Percentiles rank a stretch among this genome's conserved stretches.
Conservation (phyloP, 257 asterid species). For the Parsonsia alboflavescens region DNA sequence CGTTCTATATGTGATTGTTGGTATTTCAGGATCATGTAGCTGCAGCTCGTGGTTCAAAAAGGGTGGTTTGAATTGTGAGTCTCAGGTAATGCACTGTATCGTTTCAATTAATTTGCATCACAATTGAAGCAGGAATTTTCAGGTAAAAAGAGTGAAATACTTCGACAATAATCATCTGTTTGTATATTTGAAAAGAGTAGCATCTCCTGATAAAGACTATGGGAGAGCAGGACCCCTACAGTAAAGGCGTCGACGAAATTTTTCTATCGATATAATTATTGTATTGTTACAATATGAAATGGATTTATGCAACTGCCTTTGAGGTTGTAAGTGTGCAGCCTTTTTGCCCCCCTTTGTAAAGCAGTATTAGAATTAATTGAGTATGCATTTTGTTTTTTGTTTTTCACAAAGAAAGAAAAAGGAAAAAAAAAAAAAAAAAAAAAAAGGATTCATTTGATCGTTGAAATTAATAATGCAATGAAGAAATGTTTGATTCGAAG, state of each 20-base stretch:
- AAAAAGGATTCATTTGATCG: too few species aligned
- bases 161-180: background rate
- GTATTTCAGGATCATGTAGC: constrained; percentile 86
- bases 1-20: constrained; percentile 6
- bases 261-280: constrained; percentile 7
- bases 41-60: constrained; percentile 81
- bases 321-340: constrained; percentile 7
- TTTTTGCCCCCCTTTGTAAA: background rate
- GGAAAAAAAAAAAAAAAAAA: too few species aligned
- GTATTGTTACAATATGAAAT: constrained; percentile 5
- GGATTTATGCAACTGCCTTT: constrained; percentile 3
- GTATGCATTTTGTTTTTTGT: background rate
- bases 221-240: background rate
- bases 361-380: background rate
- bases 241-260: background rate
- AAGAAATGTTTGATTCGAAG: too few species aligned
- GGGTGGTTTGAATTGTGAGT: constrained; percentile 38
- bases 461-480: too few species aligned
- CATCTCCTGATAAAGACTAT: background rate
- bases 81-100: background rate
- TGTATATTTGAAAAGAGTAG: background rate
- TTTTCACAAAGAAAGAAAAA: too few species aligned
- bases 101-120: background rate
- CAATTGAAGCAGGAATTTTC: constrained; percentile 12
- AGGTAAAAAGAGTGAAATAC: constrained; percentile 8